Evolutionary conservation across 2,329 filamentous ascomycete species (phyloP).

Genomic region (Fusarium mangiferae): DNA sequence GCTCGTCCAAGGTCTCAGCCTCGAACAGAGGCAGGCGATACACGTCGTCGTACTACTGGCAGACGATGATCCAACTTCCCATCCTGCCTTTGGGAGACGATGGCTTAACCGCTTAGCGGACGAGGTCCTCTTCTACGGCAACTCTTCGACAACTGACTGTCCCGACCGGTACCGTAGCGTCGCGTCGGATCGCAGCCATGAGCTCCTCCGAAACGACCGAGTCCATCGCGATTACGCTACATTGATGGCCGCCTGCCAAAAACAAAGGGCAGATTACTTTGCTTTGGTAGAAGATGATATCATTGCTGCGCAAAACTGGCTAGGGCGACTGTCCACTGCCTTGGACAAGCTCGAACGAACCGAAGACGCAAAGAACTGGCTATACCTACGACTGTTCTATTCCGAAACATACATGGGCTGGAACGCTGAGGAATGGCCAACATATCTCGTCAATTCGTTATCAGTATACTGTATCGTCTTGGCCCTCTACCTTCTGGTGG

Average conservation of each 20-base stretch:
- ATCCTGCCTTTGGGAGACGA: slow-evolving; percentile 43
- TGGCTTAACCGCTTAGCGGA: slow-evolving; percentile 47
- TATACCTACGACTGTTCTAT: slow-evolving; percentile 51
- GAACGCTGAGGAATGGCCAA: slow-evolving; percentile 49
- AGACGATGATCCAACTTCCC: slow-evolving; percentile 39
- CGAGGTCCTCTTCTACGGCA: slow-evolving; percentile 44
- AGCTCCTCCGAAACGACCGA: slow-evolving; percentile 33
- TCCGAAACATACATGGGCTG: slow-evolving; percentile 50
- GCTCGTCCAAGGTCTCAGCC: slow-evolving; percentile 43
- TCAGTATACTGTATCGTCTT: background rate
- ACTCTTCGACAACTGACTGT: accelerated
- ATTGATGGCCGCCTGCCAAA: slow-evolving; percentile 40
- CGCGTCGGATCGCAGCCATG: background rate
- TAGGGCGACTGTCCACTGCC: slow-evolving; percentile 26
- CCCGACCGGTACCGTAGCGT: accelerated
- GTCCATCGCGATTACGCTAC: slow-evolving; percentile 45
- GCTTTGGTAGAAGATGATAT: slow-evolving; percentile 49
- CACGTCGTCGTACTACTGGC: slow-evolving; percentile 46
- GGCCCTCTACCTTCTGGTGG: slow-evolving; percentile 30
- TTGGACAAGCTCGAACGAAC: slow-evolving; percentile 33
- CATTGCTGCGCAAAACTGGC: slow-evolving; percentile 47
- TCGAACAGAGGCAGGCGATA: slow-evolving; percentile 41
- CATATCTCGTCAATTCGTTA: slow-evolving; percentile 36
- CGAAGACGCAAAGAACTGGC: slow-evolving; percentile 39
- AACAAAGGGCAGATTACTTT: slow-evolving; percentile 41